Evolutionary conservation across 1,139 yeast genomes (phyloP).

Genomic region (Lodderomyces orthopsilosis): DNA sequence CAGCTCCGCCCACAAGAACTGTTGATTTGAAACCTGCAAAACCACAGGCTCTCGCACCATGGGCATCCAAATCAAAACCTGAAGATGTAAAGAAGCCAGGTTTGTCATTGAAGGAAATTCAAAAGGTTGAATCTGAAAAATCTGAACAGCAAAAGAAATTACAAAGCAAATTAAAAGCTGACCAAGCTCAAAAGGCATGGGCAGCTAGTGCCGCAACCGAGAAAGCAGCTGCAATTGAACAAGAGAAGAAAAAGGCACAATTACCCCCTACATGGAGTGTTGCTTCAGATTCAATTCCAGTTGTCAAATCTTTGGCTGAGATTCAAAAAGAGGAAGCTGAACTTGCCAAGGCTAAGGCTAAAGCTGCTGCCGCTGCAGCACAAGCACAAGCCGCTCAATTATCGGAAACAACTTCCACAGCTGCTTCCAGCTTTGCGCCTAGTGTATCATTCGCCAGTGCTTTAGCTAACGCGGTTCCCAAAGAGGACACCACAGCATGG

Average conservation of each 20-base stretch:
- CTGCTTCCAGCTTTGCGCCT: conserved; percentile 5
- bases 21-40: conserved; percentile 22
- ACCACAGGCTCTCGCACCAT: conserved; percentile 19
- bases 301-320: conserved; percentile 38
- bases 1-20: conserved; percentile 7
- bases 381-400: not conserved
- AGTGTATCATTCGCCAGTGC: conserved; percentile 33
- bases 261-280: conserved; percentile 60
- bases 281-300: conserved; percentile 19
- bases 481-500: conserved; percentile 41
- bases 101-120: conserved; percentile 68
- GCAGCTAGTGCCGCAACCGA: conserved; percentile 25
- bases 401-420: not conserved
- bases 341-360: conserved; percentile 30
- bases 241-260: conserved; percentile 20
- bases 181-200: conserved; percentile 22
- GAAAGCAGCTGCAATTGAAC: conserved; percentile 16
- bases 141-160: conserved; percentile 35
- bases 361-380: conserved; percentile 9
- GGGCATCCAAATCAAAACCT: conserved; percentile 14
- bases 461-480: conserved; percentile 24
- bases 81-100: conserved; percentile 35
- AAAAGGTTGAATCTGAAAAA: conserved; percentile 61
- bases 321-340: conserved; percentile 47
- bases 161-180: conserved; percentile 31